phyloP scores from a whole-genome alignment of 352 stramenopile species.

The Pythium coloratum region DNA sequence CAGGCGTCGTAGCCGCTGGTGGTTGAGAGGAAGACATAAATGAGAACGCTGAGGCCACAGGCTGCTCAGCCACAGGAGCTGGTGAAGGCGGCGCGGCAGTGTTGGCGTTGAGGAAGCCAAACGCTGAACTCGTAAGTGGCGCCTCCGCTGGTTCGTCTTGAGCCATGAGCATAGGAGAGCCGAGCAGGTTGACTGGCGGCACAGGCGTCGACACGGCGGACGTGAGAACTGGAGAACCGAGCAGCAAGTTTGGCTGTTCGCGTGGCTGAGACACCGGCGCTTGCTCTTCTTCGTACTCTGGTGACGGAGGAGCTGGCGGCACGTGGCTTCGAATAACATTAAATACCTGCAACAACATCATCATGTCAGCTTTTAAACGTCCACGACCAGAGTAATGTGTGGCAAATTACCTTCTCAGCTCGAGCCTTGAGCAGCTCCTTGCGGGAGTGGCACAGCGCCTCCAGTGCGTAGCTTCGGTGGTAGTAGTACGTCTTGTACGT shows the following conservation, averaged over 20 bases:
- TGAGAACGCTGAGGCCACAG: constrained; percentile 48
- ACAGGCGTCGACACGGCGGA: background rate
- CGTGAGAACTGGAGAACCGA: constrained; percentile 7
- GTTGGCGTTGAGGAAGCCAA: constrained; percentile 37
- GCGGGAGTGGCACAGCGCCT: constrained; percentile 54
- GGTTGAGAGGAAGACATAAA: constrained; percentile 35
- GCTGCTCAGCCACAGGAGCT: constrained; percentile 11
- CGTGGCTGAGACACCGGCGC: constrained; percentile 1
- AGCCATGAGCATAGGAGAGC: constrained; percentile 38
- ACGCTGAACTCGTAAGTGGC: constrained; percentile 32
- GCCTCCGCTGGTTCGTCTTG: constrained; percentile 30
- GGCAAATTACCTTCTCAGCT: constrained; percentile 60
- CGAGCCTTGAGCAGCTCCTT: constrained; percentile 79
- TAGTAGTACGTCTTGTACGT: constrained; percentile 78
- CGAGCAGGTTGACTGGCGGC: constrained; percentile 32
- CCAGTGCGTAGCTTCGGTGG: constrained; percentile 42
- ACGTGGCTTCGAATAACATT: constrained; percentile 33
- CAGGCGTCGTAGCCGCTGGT: constrained; percentile 20
- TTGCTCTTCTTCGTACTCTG: constrained; percentile 2
- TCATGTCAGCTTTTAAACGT: background rate
- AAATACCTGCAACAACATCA: constrained; percentile 23
- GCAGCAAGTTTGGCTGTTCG: constrained; percentile 1
- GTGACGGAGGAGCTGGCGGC: constrained; percentile 22
- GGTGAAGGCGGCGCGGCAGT: constrained; percentile 6
- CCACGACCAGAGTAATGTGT: background rate